Base-by-base conservation (phyloP, 768 basidiomycete species). In the Postia placenta region DNA sequence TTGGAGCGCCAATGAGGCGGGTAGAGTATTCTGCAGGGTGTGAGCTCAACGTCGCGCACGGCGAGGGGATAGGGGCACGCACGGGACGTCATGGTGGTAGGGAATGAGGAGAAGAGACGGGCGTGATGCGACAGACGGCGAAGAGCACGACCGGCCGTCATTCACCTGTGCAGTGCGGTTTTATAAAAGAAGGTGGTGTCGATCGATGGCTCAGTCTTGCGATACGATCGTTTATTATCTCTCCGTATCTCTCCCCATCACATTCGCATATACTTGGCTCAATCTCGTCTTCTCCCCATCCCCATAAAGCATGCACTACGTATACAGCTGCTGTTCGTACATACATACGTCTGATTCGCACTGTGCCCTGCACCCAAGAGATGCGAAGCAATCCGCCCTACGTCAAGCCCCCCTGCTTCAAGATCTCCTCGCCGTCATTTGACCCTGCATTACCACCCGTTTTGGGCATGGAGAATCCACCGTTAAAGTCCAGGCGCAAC, bases 401-500 rank as follows among this genome's bases (percentile, higher is more conserved):
- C 28, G 57, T 52, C 27, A 61, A 51, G 28, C 60, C 62, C 12
- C 60, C 62, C 35, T 61, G 58, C 57, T 61, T 62, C 51, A 64
- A 49, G 19, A 63, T 63, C 25, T 60, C 56, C 47, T 58, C 59
- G 43, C 67, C 51, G 56, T 63, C 49, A 74, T 56, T 37, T 71
- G 71, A 27, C 69, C 71, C 53, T 70, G 69, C 41, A 78, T 65
- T 55, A 77, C 74, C 58, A 59, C 56, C 60, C 17, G 50, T 64
- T 35, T 67, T 65, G 11, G 73, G 71, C 26, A 71, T 77, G 14
- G 87, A 87, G 54, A 88, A 80, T 40, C 74, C 78, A 11, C 84
- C 87, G 57, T 91, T 92, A 63, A 92, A 88, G 66, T 95, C 92
- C 11, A 95, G 67, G 33, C 89, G 78, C 26, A 95, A 71, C 36